Percentiles rank a stretch among this genome's conserved stretches.
These are phyloP conservation scores for Xylaria polymorpha DNA, from an alignment of 2,329 filamentous ascomycete species.

Conservation along the genomic window DNA sequence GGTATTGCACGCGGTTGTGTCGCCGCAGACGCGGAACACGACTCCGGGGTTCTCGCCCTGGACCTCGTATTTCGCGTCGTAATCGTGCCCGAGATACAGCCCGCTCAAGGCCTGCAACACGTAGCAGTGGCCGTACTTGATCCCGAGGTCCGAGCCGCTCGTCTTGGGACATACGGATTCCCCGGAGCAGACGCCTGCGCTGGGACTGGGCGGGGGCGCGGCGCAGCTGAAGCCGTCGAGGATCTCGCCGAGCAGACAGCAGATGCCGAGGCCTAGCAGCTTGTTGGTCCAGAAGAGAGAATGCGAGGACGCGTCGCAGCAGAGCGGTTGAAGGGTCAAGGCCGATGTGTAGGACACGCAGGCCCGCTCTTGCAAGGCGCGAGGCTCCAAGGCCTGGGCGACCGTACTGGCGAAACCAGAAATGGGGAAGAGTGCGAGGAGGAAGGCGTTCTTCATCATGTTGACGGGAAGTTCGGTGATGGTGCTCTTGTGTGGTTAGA, in stretches of 20 bases:
- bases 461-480: slow-evolving; percentile 8
- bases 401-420: slow-evolving; percentile 15
- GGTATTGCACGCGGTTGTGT: slow-evolving; percentile 21
- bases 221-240: slow-evolving; percentile 27
- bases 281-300: slow-evolving; percentile 31
- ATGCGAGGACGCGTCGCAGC: slow-evolving; percentile 24
- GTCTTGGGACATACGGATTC: slow-evolving; percentile 23
- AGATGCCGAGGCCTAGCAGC: slow-evolving; percentile 29
- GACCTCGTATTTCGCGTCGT: slow-evolving; percentile 33
- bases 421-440: slow-evolving; percentile 28
- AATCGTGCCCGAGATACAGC: slow-evolving; percentile 33
- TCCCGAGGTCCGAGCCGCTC: slow-evolving; percentile 28
- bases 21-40: slow-evolving; percentile 35
- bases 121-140: slow-evolving; percentile 37
- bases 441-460: slow-evolving; percentile 30
- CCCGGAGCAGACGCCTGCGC: slow-evolving; percentile 26
- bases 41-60: slow-evolving; percentile 34
- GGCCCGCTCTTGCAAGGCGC: slow-evolving; percentile 20
- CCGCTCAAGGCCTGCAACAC: slow-evolving; percentile 30
- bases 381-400: neutral
- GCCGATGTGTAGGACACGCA: slow-evolving; percentile 24
- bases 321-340: slow-evolving; percentile 20
- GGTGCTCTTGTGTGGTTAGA: slow-evolving; percentile 1
- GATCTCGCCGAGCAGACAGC: slow-evolving; percentile 29
- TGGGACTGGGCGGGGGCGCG: slow-evolving; percentile 17